phyloP scores from a whole-genome alignment of 2,329 filamentous ascomycete genomes.

The Aureobasidium uvarum region DNA sequence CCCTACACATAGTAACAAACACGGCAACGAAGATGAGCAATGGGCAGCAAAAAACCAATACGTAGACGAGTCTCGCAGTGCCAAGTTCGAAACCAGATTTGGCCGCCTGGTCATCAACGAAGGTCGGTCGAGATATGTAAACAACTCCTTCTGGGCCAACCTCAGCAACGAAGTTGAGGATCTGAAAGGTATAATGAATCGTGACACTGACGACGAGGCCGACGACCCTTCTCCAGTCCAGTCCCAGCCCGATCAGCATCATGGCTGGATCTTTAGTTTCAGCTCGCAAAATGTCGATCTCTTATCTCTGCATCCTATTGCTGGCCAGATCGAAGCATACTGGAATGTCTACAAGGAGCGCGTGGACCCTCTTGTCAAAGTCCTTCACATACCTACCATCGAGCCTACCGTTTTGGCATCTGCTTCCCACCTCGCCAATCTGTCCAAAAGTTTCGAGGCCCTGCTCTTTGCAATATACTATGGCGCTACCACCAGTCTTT shows the following conservation, averaged over 20 bases:
- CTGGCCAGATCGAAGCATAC: slow-evolving; percentile 63
- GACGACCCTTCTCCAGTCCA: slow-evolving; percentile 48
- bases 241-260: slow-evolving; percentile 54
- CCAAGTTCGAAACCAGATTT: slow-evolving; percentile 50
- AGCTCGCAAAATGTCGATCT: slow-evolving; percentile 68
- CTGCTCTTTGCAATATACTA: slow-evolving; percentile 64
- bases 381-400: slow-evolving; percentile 67
- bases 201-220: slow-evolving; percentile 61
- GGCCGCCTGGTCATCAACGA: slow-evolving; percentile 70
- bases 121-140: slow-evolving; percentile 69
- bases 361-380: slow-evolving; percentile 69
- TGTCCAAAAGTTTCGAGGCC: slow-evolving; percentile 58
- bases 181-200: slow-evolving; percentile 61
- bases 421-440: slow-evolving; percentile 57
- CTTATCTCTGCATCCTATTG: slow-evolving; percentile 61
- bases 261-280: slow-evolving; percentile 71
- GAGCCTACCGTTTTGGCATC: slow-evolving; percentile 61
- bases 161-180: slow-evolving; percentile 71
- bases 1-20: not conserved
- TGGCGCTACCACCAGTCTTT: slow-evolving; percentile 54
- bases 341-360: slow-evolving; percentile 72
- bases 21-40: slow-evolving; percentile 7
- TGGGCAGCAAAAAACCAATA: not conserved
- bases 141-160: slow-evolving; percentile 73
- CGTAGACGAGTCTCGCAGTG: slow-evolving; percentile 25